phyloP scores from a whole-genome alignment of 2,329 filamentous ascomycete genomes.

The Pleoardoris graminearum region DNA sequence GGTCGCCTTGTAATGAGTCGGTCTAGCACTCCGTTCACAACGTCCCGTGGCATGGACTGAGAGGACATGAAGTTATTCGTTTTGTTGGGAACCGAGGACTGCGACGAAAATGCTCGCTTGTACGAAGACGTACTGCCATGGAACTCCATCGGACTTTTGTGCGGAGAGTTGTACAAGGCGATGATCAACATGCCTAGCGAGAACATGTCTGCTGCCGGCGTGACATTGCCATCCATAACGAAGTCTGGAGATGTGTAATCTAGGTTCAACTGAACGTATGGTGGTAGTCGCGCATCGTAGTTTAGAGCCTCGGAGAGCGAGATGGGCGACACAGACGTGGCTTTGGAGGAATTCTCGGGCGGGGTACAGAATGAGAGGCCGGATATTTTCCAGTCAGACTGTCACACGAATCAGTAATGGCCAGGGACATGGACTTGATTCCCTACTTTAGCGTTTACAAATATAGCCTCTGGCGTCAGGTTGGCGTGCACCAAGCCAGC shows the following conservation, averaged over 20 bases:
- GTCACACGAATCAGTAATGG: slow-evolving; percentile 34
- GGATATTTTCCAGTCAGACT: slow-evolving; percentile 98
- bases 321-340: slow-evolving; percentile 77
- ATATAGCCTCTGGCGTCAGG: slow-evolving; percentile 87
- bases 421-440: slow-evolving; percentile 20
- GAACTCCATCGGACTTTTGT: slow-evolving; percentile 80
- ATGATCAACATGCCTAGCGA: slow-evolving; percentile 87
- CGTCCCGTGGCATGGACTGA: slow-evolving; percentile 75
- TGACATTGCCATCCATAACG: slow-evolving; percentile 86
- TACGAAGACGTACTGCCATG: slow-evolving; percentile 82
- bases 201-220: slow-evolving; percentile 86
- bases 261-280: slow-evolving; percentile 81
- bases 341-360: slow-evolving; percentile 72
- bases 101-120: slow-evolving; percentile 78
- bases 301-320: slow-evolving; percentile 83
- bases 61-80: slow-evolving; percentile 85
- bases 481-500: slow-evolving; percentile 93
- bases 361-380: slow-evolving; percentile 89
- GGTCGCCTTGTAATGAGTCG: slow-evolving; percentile 84
- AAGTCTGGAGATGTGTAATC: slow-evolving; percentile 97
- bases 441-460: slow-evolving; percentile 86
- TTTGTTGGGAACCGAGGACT: slow-evolving; percentile 75
- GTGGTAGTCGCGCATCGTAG: slow-evolving; percentile 80
- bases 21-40: slow-evolving; percentile 76
- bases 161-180: slow-evolving; percentile 92